phyloP scores from a whole-genome alignment of 2,329 filamentous ascomycete genomes.

The Mycosphaerelloides madeirae region DNA sequence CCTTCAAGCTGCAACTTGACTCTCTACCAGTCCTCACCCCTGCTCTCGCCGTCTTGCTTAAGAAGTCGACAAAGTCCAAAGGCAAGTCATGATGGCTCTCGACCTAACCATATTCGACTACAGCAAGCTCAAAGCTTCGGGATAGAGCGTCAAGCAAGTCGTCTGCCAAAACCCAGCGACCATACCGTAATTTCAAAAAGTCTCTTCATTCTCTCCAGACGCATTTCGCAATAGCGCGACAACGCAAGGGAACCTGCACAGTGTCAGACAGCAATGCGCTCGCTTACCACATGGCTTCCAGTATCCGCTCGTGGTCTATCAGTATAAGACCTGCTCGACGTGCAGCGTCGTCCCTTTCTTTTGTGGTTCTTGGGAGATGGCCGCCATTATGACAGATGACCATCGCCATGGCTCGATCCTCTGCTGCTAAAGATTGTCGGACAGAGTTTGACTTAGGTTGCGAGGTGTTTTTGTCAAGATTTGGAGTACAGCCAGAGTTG shows the following conservation, averaged over 20 bases:
- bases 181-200: conserved; percentile 7
- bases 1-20: too few species aligned
- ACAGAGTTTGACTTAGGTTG: too few species aligned
- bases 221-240: conserved; percentile 14
- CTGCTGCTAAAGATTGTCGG: not conserved
- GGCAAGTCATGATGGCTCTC: not conserved
- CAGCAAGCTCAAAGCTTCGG: conserved; percentile 1
- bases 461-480: too few species aligned
- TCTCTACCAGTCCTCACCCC: too few species aligned
- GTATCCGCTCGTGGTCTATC: conserved; percentile 7
- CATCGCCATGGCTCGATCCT: not conserved
- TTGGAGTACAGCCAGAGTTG: too few species aligned
- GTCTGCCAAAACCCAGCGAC: not conserved
- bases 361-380: not conserved
- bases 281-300: conserved; percentile 10
- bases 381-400: not conserved
- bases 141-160: conserved; percentile 2
- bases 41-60: not conserved
- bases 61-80: not conserved
- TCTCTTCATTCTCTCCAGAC: conserved; percentile 15
- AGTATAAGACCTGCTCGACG: not conserved
- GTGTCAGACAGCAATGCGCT: not conserved
- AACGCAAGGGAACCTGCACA: conserved; percentile 6
- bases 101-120: conserved; percentile 6
- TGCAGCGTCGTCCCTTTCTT: not conserved